A percentile compares a stretch with the other conserved stretches of the same genome.
These are phyloP conservation scores for Podospora pseudopauciseta DNA, from an alignment of 495 filamentous ascomycete genomes.

Conservation along the genomic window DNA sequence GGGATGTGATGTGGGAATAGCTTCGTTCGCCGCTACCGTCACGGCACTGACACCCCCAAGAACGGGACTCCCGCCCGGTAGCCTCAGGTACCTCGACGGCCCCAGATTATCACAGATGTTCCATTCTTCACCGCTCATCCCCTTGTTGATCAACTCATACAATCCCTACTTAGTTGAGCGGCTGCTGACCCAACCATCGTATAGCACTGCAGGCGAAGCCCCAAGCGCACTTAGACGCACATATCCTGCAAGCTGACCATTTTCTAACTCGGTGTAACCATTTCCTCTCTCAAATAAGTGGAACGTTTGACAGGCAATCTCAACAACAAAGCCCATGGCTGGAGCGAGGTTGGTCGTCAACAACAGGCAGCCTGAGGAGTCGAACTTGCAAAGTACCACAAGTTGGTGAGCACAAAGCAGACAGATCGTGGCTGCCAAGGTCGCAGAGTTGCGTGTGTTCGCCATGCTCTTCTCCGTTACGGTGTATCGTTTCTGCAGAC, in stretches of 20 bases:
- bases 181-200: slow-evolving; percentile 19
- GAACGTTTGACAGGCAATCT: background rate
- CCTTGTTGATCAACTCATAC: background rate
- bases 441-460: background rate
- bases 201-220: background rate
- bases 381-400: background rate
- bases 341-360: background rate
- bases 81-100: slow-evolving; percentile 12
- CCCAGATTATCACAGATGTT: slow-evolving; percentile 10
- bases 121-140: slow-evolving; percentile 24
- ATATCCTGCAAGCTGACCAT: slow-evolving; percentile 16
- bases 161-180: slow-evolving; percentile 10
- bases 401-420: background rate
- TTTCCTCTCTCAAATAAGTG: background rate
- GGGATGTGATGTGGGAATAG: slow-evolving; percentile 23
- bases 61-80: slow-evolving; percentile 5
- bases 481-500: background rate
- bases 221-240: slow-evolving; percentile 17
- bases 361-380: background rate
- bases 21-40: slow-evolving; percentile 13
- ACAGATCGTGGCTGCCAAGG: background rate
- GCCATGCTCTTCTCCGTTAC: background rate
- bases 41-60: background rate
- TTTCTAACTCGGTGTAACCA: background rate
- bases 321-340: background rate